These are phyloP conservation scores for Thymus mandschuricus DNA, from an alignment of 257 asterid species.

Conservation along the genomic window DNA sequence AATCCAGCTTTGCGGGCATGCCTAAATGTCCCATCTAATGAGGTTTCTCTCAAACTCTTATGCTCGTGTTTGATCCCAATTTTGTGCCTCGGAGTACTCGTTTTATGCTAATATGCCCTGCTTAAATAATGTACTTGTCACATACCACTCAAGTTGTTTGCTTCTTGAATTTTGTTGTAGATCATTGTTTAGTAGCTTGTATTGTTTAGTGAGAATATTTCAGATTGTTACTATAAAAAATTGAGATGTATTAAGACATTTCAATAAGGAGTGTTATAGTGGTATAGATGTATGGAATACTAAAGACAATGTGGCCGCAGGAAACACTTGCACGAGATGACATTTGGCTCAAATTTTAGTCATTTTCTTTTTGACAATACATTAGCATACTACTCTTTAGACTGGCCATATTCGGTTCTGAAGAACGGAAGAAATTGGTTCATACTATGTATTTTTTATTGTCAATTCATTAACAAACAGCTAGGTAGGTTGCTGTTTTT, in stretches of 20 bases:
- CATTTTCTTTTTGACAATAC: background rate
- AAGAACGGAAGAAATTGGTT: background rate
- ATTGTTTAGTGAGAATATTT: background rate
- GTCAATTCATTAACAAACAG: background rate
- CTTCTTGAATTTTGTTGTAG: background rate
- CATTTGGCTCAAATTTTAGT: background rate
- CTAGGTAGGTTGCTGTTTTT: background rate
- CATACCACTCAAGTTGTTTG: background rate
- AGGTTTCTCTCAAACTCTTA: conserved; percentile 51
- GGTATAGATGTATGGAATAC: background rate
- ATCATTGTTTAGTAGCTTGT: background rate
- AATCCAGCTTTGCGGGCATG: conserved; percentile 95
- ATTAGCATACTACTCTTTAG: background rate
- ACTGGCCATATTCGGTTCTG: background rate
- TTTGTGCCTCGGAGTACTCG: conserved; percentile 19
- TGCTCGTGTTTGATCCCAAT: conserved; percentile 19
- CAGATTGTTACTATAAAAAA: background rate
- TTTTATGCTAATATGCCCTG: background rate
- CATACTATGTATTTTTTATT: background rate
- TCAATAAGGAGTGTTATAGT: conserved; percentile 2
- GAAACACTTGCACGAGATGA: background rate
- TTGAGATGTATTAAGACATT: background rate
- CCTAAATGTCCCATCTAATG: conserved; percentile 80
- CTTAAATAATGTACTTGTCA: background rate
- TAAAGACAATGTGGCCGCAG: background rate